phyloP scores from a whole-genome alignment of 495 filamentous ascomycete genomes.

The Penicillium dipodomyicola region DNA sequence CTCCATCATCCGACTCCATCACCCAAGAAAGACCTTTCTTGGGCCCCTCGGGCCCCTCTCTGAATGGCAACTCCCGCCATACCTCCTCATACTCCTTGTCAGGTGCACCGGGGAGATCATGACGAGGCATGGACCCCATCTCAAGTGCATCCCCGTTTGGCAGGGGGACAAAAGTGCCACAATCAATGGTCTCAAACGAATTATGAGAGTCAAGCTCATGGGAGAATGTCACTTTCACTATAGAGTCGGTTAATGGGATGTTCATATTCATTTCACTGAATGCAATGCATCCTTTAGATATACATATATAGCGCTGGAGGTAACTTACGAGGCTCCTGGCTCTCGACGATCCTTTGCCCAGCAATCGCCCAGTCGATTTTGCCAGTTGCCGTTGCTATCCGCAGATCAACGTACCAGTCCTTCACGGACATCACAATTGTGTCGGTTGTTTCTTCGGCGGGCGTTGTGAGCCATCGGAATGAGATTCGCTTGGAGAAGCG shows the following conservation, averaged over 20 bases:
- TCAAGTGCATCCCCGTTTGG: conserved; percentile 45
- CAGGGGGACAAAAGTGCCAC: conserved; percentile 37
- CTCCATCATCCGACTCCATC: conserved; percentile 31
- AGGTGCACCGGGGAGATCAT: conserved; percentile 36
- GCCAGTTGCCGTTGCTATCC: conserved; percentile 34
- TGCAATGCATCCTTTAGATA: not conserved
- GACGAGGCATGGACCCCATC: conserved; percentile 39
- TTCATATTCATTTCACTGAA: not conserved
- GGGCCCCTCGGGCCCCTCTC: conserved; percentile 23
- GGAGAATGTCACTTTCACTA: conserved; percentile 40
- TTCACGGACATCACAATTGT: conserved; percentile 46
- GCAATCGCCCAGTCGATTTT: conserved; percentile 45
- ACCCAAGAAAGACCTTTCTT: conserved; percentile 35
- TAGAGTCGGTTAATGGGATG: not conserved
- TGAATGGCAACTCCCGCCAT: conserved; percentile 38
- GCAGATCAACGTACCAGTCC: conserved; percentile 45
- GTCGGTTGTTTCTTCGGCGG: conserved; percentile 42
- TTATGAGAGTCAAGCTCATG: conserved; percentile 44
- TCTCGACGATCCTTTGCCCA: conserved; percentile 36
- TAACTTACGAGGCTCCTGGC: conserved; percentile 29
- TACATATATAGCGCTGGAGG: not conserved
- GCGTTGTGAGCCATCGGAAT: conserved; percentile 42
- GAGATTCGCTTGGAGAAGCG: conserved; percentile 45
- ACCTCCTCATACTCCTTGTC: conserved; percentile 40
- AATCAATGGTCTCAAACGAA: conserved; percentile 37